A percentile compares a stretch with the other conserved stretches of the same genome.
Conservation (phyloP, 805 yeast genomes). For the Cyberlindnera xylosilytica region DNA sequence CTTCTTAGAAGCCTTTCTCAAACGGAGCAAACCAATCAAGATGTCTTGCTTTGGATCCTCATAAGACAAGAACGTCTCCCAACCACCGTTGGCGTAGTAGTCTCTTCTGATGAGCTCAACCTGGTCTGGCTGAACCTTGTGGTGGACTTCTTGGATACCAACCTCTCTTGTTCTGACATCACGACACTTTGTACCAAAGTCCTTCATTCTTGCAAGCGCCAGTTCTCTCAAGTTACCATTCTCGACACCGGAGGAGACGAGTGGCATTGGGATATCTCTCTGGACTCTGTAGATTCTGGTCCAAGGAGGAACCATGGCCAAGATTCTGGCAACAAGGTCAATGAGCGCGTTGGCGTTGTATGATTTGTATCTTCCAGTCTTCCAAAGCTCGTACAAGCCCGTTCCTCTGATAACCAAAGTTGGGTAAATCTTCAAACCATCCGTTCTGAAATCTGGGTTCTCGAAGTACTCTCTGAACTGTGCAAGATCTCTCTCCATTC, state of each 20-base stretch:
- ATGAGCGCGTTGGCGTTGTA: slow-evolving; percentile 92
- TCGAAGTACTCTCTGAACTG: slow-evolving; percentile 96
- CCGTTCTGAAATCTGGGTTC: slow-evolving; percentile 95
- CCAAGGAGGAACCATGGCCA: slow-evolving; percentile 99
- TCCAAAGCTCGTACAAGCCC: slow-evolving; percentile 96
- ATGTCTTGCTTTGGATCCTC: slow-evolving; percentile 98
- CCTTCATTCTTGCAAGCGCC: slow-evolving; percentile 96
- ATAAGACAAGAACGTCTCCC: slow-evolving; percentile 95
- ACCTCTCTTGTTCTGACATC: slow-evolving; percentile 98
- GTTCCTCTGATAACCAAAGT: slow-evolving; percentile 97
- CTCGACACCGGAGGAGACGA: slow-evolving; percentile 96
- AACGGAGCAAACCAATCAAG: slow-evolving; percentile 82
- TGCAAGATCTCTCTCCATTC: slow-evolving; percentile 95
- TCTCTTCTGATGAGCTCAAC: slow-evolving; percentile 94
- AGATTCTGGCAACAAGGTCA: slow-evolving; percentile 90
- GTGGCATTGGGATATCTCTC: slow-evolving; percentile 98
- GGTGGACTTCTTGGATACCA: slow-evolving; percentile 98
- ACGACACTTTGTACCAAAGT: slow-evolving; percentile 92
- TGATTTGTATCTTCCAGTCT: slow-evolving; percentile 89
- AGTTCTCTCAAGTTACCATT: slow-evolving; percentile 94
- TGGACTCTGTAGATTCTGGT: slow-evolving; percentile 97
- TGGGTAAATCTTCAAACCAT: slow-evolving; percentile 93
- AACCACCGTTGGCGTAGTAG: slow-evolving; percentile 95
- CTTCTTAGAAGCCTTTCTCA: slow-evolving; percentile 84
- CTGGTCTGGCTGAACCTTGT: slow-evolving; percentile 94